These are phyloP conservation scores for Sphaerulina vaccinii DNA, from an alignment of 2,329 filamentous ascomycete species.

Conservation along the genomic window DNA sequence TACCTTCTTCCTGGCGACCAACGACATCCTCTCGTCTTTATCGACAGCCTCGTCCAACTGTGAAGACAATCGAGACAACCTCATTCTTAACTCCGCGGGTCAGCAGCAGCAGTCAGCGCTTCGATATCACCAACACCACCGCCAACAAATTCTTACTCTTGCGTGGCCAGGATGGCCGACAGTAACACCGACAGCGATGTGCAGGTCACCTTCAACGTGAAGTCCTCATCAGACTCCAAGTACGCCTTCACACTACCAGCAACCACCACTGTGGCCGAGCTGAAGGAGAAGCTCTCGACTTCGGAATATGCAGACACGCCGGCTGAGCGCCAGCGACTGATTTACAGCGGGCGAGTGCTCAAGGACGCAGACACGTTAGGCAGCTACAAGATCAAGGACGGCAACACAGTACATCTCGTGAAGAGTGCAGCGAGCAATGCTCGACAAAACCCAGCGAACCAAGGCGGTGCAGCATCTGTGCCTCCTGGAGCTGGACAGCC, in stretches of 20 bases:
- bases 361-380: constrained; percentile 87
- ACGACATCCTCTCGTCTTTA: not conserved
- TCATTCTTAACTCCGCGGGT: not conserved
- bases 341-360: constrained; percentile 95
- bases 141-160: not conserved
- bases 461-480: constrained; percentile 44
- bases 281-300: constrained; percentile 84
- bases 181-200: constrained; percentile 59
- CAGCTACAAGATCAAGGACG: constrained; percentile 91
- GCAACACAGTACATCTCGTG: constrained; percentile 93
- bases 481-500: constrained; percentile 46
- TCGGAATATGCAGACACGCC: constrained; percentile 84
- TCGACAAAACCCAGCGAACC: constrained; percentile 56
- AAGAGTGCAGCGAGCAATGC: constrained; percentile 91
- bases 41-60: not conserved
- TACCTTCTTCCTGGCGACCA: not conserved
- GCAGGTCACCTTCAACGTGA: constrained; percentile 93
- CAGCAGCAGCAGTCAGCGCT: not conserved
- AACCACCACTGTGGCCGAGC: constrained; percentile 73
- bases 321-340: constrained; percentile 84
- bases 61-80: not conserved
- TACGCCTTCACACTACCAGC: constrained; percentile 78
- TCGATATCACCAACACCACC: not conserved
- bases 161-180: constrained; percentile 59
- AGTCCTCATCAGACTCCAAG: constrained; percentile 87